Conservation (phyloP, 2,329 filamentous ascomycete species). For the Fusarium foetens region DNA sequence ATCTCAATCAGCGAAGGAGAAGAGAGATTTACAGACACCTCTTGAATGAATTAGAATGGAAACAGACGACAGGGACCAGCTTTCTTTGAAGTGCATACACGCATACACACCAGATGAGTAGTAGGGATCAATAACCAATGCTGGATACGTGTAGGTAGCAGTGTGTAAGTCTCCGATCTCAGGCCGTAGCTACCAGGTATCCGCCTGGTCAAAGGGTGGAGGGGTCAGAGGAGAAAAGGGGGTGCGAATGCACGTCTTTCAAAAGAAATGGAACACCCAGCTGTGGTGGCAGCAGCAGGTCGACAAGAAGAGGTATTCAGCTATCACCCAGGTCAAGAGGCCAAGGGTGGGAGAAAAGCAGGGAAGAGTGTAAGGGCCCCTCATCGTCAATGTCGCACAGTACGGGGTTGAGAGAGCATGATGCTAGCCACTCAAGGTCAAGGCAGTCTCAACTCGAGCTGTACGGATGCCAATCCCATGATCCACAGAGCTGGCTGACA, state of each 20-base stretch:
- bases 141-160: conserved; percentile 23
- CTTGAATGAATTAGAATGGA: conserved; percentile 39
- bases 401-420: conserved; percentile 32
- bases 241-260: conserved; percentile 18
- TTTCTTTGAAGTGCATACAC: conserved; percentile 36
- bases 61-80: conserved; percentile 33
- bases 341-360: conserved; percentile 30
- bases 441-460: conserved; percentile 41
- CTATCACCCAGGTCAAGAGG: conserved; percentile 28
- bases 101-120: conserved; percentile 32
- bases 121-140: conserved; percentile 43
- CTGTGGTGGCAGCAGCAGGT: conserved; percentile 34
- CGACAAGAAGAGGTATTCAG: conserved; percentile 41
- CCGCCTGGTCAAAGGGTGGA: conserved; percentile 29
- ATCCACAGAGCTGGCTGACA: conserved; percentile 43
- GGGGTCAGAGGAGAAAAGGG: conserved; percentile 19
- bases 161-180: conserved; percentile 39
- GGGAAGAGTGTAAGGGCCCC: conserved; percentile 24
- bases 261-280: conserved; percentile 28
- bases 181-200: conserved; percentile 31
- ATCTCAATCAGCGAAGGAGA: conserved; percentile 38
- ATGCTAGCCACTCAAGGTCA: conserved; percentile 40
- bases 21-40: conserved; percentile 26
- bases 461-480: conserved; percentile 38
- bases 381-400: conserved; percentile 41